These are phyloP conservation scores for Erodium trifolium DNA, from an alignment of 441 rosid genomes.

Conservation along the genomic window DNA sequence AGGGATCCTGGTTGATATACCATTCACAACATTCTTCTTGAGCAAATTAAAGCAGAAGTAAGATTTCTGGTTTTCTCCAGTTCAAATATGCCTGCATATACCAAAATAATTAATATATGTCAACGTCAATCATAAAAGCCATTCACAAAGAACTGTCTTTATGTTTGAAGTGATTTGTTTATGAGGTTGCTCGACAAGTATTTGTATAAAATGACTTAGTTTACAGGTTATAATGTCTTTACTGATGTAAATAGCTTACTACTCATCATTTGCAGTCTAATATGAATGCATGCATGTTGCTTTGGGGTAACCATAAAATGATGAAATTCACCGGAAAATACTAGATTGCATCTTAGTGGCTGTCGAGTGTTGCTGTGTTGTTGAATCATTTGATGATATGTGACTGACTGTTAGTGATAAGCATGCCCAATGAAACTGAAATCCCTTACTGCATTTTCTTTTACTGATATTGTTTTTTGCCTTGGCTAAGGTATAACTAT, in stretches of 20 bases:
- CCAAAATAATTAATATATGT: background rate
- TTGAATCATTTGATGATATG: background rate
- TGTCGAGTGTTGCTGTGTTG: background rate
- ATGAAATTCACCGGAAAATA: background rate
- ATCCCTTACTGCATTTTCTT: background rate
- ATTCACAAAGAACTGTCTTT: background rate
- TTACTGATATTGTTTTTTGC: constrained; percentile 12
- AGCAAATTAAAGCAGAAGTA: constrained; percentile 97
- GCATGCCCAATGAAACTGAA: background rate
- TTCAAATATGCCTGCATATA: background rate
- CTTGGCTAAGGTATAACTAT: constrained; percentile 67
- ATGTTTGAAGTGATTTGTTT: background rate
- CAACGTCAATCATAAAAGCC: background rate
- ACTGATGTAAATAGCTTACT: background rate
- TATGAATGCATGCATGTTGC: constrained; percentile 6
- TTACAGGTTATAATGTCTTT: background rate
- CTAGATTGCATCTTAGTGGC: background rate
- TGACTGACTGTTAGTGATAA: background rate
- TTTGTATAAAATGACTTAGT: background rate
- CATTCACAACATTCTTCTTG: constrained; percentile 97
- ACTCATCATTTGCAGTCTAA: constrained; percentile 1
- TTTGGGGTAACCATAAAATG: background rate
- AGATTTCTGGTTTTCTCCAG: constrained; percentile 15
- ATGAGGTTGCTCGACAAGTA: background rate
- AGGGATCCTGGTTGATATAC: constrained; percentile 97